Conservation (phyloP, 352 stramenopile species). For the Globisporangium nunn region DNA sequence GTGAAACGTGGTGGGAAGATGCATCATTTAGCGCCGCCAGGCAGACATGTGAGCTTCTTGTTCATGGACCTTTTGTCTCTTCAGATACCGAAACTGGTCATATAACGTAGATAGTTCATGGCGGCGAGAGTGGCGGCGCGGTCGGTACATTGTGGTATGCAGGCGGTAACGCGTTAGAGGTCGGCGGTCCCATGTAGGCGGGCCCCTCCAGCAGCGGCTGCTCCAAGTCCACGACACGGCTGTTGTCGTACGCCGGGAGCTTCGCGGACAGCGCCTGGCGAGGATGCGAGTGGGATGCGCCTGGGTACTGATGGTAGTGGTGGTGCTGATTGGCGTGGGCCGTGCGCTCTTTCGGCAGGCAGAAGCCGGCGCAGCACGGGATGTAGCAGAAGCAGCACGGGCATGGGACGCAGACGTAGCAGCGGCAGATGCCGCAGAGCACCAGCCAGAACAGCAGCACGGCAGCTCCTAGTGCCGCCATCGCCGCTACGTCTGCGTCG, state of each 20-base stretch:
- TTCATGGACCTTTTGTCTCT: too few relatives aligned
- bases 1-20: neutral
- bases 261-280: neutral
- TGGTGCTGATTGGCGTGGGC: neutral
- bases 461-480: neutral
- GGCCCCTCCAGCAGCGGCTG: slow-evolving; percentile 45
- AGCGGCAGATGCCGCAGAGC: slow-evolving; percentile 14
- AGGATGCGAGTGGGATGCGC: neutral
- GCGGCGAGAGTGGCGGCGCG: slow-evolving; percentile 37
- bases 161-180: slow-evolving; percentile 28
- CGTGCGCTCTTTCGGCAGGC: slow-evolving; percentile 14
- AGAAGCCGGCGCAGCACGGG: slow-evolving; percentile 37
- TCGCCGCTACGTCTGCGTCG: neutral
- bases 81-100: too few relatives aligned
- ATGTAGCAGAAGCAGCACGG: slow-evolving; percentile 16
- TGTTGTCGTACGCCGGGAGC: slow-evolving; percentile 15
- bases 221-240: slow-evolving; percentile 51
- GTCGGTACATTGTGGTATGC: slow-evolving; percentile 59
- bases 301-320: neutral
- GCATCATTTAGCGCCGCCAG: neutral
- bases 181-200: slow-evolving; percentile 29
- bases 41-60: neutral
- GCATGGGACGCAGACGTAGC: slow-evolving; percentile 4
- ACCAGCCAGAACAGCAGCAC: slow-evolving; percentile 8
- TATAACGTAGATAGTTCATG: neutral